A percentile compares a stretch with the other conserved stretches of the same genome.
phyloP scores from a whole-genome alignment of 176 grass and related monocot genomes.

The Saccharum spontaneum region DNA sequence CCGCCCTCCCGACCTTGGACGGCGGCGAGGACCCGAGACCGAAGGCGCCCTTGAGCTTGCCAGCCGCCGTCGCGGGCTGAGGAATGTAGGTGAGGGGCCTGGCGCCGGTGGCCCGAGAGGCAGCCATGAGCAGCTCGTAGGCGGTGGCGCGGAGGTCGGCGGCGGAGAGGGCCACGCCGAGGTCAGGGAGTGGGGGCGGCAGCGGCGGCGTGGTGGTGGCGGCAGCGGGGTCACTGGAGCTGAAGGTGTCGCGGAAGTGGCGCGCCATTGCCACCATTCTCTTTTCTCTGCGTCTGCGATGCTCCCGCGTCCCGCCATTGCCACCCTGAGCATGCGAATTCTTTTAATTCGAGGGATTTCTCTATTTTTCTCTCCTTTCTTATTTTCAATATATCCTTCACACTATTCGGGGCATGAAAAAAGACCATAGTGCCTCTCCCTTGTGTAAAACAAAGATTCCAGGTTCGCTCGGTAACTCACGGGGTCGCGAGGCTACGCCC shows the following conservation, averaged over 20 bases:
- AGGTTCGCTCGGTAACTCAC: too few relatives aligned
- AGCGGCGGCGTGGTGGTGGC: slow-evolving; percentile 31
- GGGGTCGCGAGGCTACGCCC: too few relatives aligned
- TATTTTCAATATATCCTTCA: too few relatives aligned
- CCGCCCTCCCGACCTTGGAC: slow-evolving; percentile 17
- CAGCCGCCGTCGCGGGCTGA: slow-evolving; percentile 39
- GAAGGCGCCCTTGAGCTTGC: slow-evolving; percentile 66
- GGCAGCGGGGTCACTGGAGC: neutral
- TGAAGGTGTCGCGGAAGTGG: slow-evolving; percentile 28
- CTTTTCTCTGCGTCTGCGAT: too few relatives aligned
- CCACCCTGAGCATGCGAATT: too few relatives aligned
- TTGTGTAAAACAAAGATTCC: too few relatives aligned
- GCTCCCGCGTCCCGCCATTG: neutral
- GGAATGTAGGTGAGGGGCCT: slow-evolving; percentile 77
- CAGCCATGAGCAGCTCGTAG: slow-evolving; percentile 86
- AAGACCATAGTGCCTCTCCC: too few relatives aligned
- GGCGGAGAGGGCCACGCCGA: slow-evolving; percentile 59
- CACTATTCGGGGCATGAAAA: too few relatives aligned
- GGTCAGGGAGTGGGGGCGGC: slow-evolving; percentile 49
- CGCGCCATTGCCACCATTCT: slow-evolving; percentile 37
- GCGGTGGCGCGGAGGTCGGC: slow-evolving; percentile 67
- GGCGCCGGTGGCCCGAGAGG: slow-evolving; percentile 60
- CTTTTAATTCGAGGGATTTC: too few relatives aligned
- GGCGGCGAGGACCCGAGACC: slow-evolving; percentile 45
- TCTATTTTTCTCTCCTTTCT: too few relatives aligned